Percentiles rank a stretch among this genome's conserved stretches.
phyloP scores from a whole-genome alignment of 2,329 filamentous ascomycete species.

The Microthyrium microscopicum region DNA sequence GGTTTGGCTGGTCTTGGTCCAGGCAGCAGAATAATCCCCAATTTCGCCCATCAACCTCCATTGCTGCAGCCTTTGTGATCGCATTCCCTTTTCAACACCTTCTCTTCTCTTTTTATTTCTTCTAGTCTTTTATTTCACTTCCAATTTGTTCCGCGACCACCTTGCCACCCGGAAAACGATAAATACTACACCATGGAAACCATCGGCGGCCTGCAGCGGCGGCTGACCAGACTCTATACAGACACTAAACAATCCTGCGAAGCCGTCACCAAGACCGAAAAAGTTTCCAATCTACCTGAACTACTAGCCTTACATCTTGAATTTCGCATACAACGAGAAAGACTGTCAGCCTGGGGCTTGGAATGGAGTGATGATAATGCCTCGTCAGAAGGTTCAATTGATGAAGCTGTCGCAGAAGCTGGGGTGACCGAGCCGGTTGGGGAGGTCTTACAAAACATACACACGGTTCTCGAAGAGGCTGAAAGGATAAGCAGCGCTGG shows the following conservation, averaged over 20 bases:
- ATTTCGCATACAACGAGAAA: slow-evolving; percentile 64
- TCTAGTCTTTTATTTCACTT: too few species aligned
- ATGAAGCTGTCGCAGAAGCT: slow-evolving; percentile 47
- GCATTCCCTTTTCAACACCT: too few species aligned
- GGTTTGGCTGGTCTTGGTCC: too few species aligned
- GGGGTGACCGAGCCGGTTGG: slow-evolving; percentile 62
- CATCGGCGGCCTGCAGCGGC: slow-evolving; percentile 16
- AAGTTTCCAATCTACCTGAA: slow-evolving; percentile 44
- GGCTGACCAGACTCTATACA: slow-evolving; percentile 58
- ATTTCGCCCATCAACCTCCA: too few species aligned
- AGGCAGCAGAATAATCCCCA: too few species aligned
- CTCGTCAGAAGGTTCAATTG: slow-evolving; percentile 51
- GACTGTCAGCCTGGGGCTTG: slow-evolving; percentile 62
- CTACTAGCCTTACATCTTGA: slow-evolving; percentile 58
- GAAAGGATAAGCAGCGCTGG: slow-evolving; percentile 52
- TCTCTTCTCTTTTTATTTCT: too few species aligned
- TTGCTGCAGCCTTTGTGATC: too few species aligned
- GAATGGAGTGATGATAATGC: slow-evolving; percentile 61
- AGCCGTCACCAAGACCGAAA: slow-evolving; percentile 47
- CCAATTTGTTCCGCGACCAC: too few species aligned
- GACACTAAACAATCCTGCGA: slow-evolving; percentile 67
- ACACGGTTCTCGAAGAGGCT: slow-evolving; percentile 61
- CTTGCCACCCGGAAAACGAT: too few species aligned
- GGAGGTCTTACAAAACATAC: slow-evolving; percentile 65
- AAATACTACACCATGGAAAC: too few species aligned